Conservation (phyloP, 176 grass and related monocot genomes). For the Oryza longistaminata region DNA sequence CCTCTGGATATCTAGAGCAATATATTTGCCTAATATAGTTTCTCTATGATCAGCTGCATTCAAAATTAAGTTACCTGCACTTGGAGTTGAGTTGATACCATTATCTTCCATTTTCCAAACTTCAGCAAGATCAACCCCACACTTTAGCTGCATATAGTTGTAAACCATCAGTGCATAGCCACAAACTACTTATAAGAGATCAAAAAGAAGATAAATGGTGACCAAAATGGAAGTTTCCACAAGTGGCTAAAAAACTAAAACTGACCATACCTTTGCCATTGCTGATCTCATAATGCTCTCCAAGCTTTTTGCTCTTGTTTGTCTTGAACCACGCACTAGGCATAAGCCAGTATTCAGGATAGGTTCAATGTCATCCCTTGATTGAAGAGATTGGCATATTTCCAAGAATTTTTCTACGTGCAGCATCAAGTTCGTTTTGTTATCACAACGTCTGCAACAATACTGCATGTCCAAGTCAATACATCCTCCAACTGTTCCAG, state of each 20-base stretch:
- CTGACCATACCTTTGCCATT: conserved; percentile 62
- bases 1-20: conserved; percentile 24
- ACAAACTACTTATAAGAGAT: conserved; percentile 22
- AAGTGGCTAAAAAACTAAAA: conserved; percentile 10
- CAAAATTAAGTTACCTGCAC: conserved; percentile 45
- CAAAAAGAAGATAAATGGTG: conserved; percentile 21
- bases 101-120: conserved; percentile 64
- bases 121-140: conserved; percentile 59
- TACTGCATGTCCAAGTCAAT: conserved; percentile 86
- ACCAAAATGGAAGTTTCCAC: not conserved
- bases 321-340: conserved; percentile 67
- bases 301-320: conserved; percentile 56
- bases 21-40: conserved; percentile 30
- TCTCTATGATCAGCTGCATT: conserved; percentile 16
- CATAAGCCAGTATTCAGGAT: conserved; percentile 69
- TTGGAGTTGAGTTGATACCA: conserved; percentile 20
- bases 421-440: conserved; percentile 76
- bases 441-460: conserved; percentile 84
- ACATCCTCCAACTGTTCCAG: conserved; percentile 85
- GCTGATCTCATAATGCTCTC: conserved; percentile 49
- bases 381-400: conserved; percentile 62
- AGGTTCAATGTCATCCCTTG: conserved; percentile 57
- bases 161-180: conserved; percentile 35
- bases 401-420: conserved; percentile 59
- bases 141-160: conserved; percentile 72